Conservation (phyloP, 805 yeast genomes). For the Schwanniomyces sp. region DNA sequence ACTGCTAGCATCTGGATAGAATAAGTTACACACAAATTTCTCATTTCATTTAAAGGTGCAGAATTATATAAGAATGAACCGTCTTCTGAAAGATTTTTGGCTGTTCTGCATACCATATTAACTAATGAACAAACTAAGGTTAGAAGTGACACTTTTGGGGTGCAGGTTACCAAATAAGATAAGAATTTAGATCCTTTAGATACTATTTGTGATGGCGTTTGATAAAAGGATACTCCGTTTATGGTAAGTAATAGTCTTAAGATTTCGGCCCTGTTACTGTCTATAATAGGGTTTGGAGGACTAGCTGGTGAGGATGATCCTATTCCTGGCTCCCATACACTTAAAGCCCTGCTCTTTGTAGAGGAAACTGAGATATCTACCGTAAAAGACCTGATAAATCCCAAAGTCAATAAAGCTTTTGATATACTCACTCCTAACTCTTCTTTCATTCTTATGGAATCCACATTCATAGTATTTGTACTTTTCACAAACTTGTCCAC, state of each 20-base stretch:
- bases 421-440: slow-evolving; percentile 37
- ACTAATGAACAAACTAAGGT: slow-evolving; percentile 67
- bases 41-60: slow-evolving; percentile 34
- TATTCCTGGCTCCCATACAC: slow-evolving; percentile 81
- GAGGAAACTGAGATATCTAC: slow-evolving; percentile 16
- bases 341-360: slow-evolving; percentile 1
- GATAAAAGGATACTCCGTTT: slow-evolving; percentile 62
- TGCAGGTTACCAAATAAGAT: slow-evolving; percentile 50
- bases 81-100: slow-evolving; percentile 36
- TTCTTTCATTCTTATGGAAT: slow-evolving; percentile 12
- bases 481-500: slow-evolving; percentile 17
- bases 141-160: slow-evolving; percentile 48
- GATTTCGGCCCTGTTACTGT: slow-evolving; percentile 67
- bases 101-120: slow-evolving; percentile 59
- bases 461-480: not conserved
- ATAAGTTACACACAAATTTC: slow-evolving; percentile 50
- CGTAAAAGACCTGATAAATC: slow-evolving; percentile 61
- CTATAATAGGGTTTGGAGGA: slow-evolving; percentile 37
- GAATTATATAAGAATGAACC: slow-evolving; percentile 41
- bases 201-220: slow-evolving; percentile 39
- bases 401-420: slow-evolving; percentile 36
- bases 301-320: slow-evolving; percentile 42
- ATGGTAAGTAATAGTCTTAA: slow-evolving; percentile 61
- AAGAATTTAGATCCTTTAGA: slow-evolving; percentile 60
- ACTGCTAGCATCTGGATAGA: slow-evolving; percentile 62